Percentiles rank a stretch among this genome's conserved stretches.
These are phyloP conservation scores for Coemansia sp. DNA, from an alignment of 192 early-diverging fungal genomes.

Conservation along the genomic window DNA sequence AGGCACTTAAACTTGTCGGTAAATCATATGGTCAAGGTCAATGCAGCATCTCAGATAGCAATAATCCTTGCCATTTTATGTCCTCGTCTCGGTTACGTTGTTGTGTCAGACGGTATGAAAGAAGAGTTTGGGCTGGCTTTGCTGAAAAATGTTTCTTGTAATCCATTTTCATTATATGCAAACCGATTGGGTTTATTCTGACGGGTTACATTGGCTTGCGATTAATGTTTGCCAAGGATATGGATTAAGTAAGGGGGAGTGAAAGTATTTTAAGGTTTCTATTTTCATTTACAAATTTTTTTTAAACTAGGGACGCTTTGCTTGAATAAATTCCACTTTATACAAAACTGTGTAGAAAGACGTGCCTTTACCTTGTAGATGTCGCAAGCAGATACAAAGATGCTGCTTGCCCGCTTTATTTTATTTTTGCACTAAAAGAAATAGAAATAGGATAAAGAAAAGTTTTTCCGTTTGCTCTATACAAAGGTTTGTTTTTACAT, in stretches of 20 bases:
- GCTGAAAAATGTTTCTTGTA: background rate
- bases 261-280: too few species aligned
- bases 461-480: background rate
- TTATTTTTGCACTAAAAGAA: too few species aligned
- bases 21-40: background rate
- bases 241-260: too few species aligned
- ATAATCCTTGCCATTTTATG: background rate
- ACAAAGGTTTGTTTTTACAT: conserved; percentile 4
- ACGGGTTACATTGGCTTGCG: too few species aligned
- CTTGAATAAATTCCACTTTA: background rate
- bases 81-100: background rate
- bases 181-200: background rate
- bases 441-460: too few species aligned
- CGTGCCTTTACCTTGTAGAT: too few species aligned
- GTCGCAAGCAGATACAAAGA: too few species aligned
- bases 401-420: too few species aligned
- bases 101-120: background rate
- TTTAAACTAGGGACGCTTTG: too few species aligned
- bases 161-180: background rate
- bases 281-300: too few species aligned
- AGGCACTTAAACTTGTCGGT: background rate
- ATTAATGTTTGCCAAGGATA: too few species aligned
- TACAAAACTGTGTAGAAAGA: background rate
- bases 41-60: background rate
- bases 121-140: background rate